Evolutionary conservation across 1,284 basidiomycete genomes (phyloP).

Genomic region (Mycena citricolor): DNA sequence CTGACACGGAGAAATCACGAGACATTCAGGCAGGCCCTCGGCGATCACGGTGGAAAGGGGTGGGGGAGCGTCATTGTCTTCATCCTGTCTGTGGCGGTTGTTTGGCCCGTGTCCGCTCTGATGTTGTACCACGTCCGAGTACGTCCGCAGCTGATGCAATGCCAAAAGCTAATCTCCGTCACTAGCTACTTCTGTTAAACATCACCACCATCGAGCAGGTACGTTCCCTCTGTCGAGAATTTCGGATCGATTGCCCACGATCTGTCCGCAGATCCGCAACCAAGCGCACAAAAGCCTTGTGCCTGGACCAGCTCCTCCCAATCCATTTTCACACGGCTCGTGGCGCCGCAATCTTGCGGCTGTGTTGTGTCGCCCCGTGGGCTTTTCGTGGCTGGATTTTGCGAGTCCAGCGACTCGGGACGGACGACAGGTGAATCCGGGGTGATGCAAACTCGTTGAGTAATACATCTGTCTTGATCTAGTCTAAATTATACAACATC

Average conservation of each 20-base stretch:
- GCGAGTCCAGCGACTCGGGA: conserved; percentile 61
- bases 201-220: conserved; percentile 94
- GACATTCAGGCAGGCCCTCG: conserved; percentile 58
- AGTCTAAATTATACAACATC: too few relatives aligned
- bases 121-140: conserved; percentile 84
- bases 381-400: conserved; percentile 69
- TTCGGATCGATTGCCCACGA: conserved; percentile 7
- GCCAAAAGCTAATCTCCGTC: conserved; percentile 12
- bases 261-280: conserved; percentile 60
- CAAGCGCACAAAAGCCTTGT: conserved; percentile 72
- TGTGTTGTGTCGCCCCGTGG: conserved; percentile 69
- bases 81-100: conserved; percentile 60
- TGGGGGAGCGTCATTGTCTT: conserved; percentile 81
- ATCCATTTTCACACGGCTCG: conserved; percentile 76
- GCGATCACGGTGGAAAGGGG: too few relatives aligned
- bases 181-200: conserved; percentile 78
- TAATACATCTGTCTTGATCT: too few relatives aligned
- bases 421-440: conserved; percentile 65
- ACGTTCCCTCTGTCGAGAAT: conserved; percentile 30
- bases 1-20: conserved; percentile 55
- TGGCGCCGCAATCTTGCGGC: conserved; percentile 69
- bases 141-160: conserved; percentile 31
- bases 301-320: conserved; percentile 62
- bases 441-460: conserved; percentile 18
- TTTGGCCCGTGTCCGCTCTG: conserved; percentile 82